Conservation (phyloP, 208 protist genomes). For the Leishmania turanica region DNA sequence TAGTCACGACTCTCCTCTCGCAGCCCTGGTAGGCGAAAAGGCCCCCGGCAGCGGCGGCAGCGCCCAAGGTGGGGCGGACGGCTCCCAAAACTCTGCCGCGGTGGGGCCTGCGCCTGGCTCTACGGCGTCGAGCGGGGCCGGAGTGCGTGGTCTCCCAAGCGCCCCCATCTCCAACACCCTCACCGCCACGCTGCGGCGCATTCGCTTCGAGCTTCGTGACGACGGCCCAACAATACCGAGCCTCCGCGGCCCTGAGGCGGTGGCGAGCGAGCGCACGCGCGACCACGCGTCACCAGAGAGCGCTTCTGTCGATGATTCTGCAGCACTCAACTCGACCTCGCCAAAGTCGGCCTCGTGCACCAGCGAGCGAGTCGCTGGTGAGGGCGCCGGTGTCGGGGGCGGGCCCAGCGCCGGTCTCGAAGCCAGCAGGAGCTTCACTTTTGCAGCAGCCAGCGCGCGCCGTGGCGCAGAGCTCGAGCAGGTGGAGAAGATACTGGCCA, state of each 20-base stretch:
- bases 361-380: background rate
- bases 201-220: constrained; percentile 71
- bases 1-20: background rate
- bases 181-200: constrained; percentile 55
- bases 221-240: constrained; percentile 46
- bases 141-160: constrained; percentile 2
- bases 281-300: constrained; percentile 3
- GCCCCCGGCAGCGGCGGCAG: background rate
- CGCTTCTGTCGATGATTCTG: background rate
- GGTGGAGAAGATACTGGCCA: constrained; percentile 45
- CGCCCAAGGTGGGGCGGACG: background rate
- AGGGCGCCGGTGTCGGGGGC: background rate
- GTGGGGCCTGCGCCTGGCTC: background rate
- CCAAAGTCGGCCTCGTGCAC: background rate
- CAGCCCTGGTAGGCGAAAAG: background rate
- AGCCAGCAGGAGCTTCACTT: background rate
- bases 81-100: constrained; percentile 12
- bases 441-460: background rate
- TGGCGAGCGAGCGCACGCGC: constrained; percentile 11
- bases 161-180: constrained; percentile 32
- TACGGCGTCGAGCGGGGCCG: constrained; percentile 14
- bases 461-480: constrained; percentile 38
- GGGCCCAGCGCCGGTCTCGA: constrained; percentile 3
- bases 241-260: constrained; percentile 24
- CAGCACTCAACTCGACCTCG: background rate